Evolutionary conservation across 768 basidiomycete genomes (phyloP).

Genomic region (Pisolithus sp.): DNA sequence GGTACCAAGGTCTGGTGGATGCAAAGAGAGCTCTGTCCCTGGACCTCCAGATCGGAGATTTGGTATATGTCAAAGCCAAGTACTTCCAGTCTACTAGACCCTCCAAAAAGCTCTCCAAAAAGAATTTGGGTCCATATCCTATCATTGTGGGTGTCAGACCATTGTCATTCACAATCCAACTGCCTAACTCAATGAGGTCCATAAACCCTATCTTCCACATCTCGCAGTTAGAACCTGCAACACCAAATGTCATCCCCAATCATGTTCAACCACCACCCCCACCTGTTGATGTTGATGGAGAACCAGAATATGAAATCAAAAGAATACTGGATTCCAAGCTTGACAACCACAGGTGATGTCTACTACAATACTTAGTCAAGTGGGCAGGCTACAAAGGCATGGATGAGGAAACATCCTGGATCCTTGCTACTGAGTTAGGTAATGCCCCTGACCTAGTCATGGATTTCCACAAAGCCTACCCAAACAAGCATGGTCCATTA

Average conservation of each 20-base stretch:
- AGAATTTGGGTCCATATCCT: slow-evolving; percentile 16
- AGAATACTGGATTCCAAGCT: slow-evolving; percentile 11
- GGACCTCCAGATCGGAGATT: too few species aligned
- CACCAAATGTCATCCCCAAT: slow-evolving; percentile 1
- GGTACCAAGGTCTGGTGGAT: too few species aligned
- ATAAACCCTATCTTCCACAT: slow-evolving; percentile 8
- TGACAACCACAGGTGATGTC: background rate
- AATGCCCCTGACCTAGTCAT: background rate
- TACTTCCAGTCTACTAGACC: too few species aligned
- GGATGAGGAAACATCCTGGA: slow-evolving; percentile 12
- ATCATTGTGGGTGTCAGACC: slow-evolving; percentile 15
- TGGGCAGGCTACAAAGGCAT: too few species aligned
- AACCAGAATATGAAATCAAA: slow-evolving; percentile 12
- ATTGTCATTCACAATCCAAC: slow-evolving; percentile 15
- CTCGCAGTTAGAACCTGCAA: background rate
- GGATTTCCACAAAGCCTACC: too few species aligned
- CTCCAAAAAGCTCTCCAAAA: too few species aligned
- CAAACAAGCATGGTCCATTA: background rate
- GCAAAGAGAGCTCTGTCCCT: too few species aligned
- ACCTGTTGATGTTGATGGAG: background rate
- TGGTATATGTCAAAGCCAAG: too few species aligned
- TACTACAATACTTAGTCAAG: too few species aligned
- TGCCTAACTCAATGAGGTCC: slow-evolving; percentile 12
- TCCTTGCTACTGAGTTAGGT: slow-evolving; percentile 4
- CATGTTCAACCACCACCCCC: too few species aligned